Conservation (phyloP, 495 filamentous ascomycete genomes). For the Lindgomyces ingoldianus region DNA sequence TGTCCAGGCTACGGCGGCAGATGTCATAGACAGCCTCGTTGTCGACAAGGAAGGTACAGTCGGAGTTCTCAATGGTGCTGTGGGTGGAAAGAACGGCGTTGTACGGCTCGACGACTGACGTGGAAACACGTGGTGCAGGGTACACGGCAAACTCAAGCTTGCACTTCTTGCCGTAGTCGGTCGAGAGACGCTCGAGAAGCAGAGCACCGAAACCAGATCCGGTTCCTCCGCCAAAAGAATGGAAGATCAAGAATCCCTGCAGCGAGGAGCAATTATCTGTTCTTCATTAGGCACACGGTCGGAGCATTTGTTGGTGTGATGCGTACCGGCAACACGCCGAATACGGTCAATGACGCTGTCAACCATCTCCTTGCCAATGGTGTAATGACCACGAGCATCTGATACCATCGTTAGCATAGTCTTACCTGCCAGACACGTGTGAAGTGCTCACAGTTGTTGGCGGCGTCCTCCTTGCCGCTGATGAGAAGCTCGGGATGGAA, state of each 20-base stretch:
- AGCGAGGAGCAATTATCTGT: constrained; percentile 87
- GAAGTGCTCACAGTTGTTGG: constrained; percentile 70
- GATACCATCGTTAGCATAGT: constrained; percentile 19
- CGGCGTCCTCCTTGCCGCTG: constrained; percentile 90
- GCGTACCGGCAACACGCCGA: constrained; percentile 74
- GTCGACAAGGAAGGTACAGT: constrained; percentile 90
- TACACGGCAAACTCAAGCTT: constrained; percentile 93
- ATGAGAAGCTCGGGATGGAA: constrained; percentile 89
- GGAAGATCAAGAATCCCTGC: constrained; percentile 91
- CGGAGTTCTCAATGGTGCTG: constrained; percentile 90
- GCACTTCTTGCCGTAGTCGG: constrained; percentile 91
- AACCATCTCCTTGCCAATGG: constrained; percentile 87
- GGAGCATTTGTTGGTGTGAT: neutral
- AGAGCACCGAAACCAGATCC: constrained; percentile 89
- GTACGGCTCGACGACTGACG: constrained; percentile 90
- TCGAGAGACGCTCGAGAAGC: constrained; percentile 81
- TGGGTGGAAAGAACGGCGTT: constrained; percentile 89
- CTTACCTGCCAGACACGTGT: neutral
- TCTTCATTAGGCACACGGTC: constrained; percentile 10
- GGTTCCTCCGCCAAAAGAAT: constrained; percentile 91
- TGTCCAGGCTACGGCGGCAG: constrained; percentile 84
- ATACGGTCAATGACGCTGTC: constrained; percentile 82
- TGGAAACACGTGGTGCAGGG: constrained; percentile 81
- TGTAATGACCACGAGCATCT: constrained; percentile 92
- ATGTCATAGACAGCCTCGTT: constrained; percentile 94